Base-by-base conservation (phyloP, 163 green algal genomes). In the Trebouxiophyceae sp. region DNA sequence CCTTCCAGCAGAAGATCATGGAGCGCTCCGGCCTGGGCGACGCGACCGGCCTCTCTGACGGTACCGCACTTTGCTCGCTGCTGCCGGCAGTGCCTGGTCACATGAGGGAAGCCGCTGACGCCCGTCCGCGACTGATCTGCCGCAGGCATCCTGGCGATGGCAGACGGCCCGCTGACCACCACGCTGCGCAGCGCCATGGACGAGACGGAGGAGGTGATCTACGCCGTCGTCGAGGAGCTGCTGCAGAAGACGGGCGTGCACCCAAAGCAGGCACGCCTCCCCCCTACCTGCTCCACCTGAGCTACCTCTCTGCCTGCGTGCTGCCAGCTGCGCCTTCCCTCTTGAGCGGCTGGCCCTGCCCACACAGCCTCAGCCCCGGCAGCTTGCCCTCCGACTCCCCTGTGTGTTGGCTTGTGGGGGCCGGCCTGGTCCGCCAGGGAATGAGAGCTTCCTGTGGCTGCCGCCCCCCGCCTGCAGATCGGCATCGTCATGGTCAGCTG, bases 121-220 rank as follows among this genome's bases (percentile, higher is more conserved):
- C n/a, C n/a, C n/a, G n/a, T n/a, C n/a, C n/a, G n/a, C n/a, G n/a
- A n/a, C n/a, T n/a, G n/a, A n/a, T n/a, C n/a, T n/a, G n/a, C n/a
- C 24, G 54, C 54, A 59, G 59, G 30, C 27, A 70, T 70, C 29
- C 28, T 62, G 1, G 55, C 55, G 28, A 71, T 71, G 56, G 54
- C 61, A 31, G 29, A 54, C 33, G 65, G 44, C 20, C 23, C 30
- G 23, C 34, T 60, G 28, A 33, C 33, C 16, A 60, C 55, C 5
- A 63, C 61, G 3, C 8, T 96, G 85, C 62, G 45, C 2, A 73
- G 69, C 7, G 83, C 87, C 0, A 71, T 89, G 2, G 67, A 87
- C 50, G 91, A 97, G 79, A 91, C 93, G 26, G 87, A 96, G 80
- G 45, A 80, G 55, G 89, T 96, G 4, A 84, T 96, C 56, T 97